Conservation (phyloP, 768 basidiomycete genomes). For the Terana coerulea region DNA sequence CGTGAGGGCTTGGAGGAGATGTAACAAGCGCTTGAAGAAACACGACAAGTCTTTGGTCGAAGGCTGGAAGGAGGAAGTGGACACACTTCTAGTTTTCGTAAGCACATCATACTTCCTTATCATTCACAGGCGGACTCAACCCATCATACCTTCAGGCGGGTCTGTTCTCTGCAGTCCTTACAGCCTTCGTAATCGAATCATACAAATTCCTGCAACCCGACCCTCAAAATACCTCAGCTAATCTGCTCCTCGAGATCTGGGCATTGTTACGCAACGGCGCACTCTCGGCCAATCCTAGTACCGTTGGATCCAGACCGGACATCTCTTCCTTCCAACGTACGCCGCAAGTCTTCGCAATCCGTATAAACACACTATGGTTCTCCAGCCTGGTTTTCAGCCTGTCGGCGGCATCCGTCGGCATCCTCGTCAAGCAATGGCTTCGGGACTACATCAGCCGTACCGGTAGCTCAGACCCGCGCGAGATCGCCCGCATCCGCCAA, state of each 20-base stretch:
- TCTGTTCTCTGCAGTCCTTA: constrained; percentile 22
- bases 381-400: constrained; percentile 20
- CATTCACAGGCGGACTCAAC: not conserved
- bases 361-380: constrained; percentile 24
- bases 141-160: constrained; percentile 14
- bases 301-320: not conserved
- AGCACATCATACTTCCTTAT: not conserved
- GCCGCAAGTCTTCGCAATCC: constrained; percentile 2
- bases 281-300: not conserved
- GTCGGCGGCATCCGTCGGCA: constrained; percentile 19
- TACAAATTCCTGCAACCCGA: constrained; percentile 15
- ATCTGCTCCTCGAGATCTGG: not conserved
- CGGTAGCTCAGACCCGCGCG: constrained; percentile 9
- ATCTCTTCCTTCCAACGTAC: not conserved
- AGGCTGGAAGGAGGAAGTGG: constrained; percentile 24
- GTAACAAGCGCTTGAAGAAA: constrained; percentile 1
- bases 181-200: constrained; percentile 20
- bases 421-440: constrained; percentile 25
- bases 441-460: constrained; percentile 13
- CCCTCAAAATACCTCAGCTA: not conserved
- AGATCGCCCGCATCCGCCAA: constrained; percentile 17
- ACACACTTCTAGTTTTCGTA: constrained; percentile 24
- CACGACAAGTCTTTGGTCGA: constrained; percentile 11
- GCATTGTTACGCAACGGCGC: constrained; percentile 1
- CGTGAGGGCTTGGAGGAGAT: not conserved